Evolutionary conservation across 139 green algal genomes (phyloP).

Genomic region (Chlamydomonas schloesseri): DNA sequence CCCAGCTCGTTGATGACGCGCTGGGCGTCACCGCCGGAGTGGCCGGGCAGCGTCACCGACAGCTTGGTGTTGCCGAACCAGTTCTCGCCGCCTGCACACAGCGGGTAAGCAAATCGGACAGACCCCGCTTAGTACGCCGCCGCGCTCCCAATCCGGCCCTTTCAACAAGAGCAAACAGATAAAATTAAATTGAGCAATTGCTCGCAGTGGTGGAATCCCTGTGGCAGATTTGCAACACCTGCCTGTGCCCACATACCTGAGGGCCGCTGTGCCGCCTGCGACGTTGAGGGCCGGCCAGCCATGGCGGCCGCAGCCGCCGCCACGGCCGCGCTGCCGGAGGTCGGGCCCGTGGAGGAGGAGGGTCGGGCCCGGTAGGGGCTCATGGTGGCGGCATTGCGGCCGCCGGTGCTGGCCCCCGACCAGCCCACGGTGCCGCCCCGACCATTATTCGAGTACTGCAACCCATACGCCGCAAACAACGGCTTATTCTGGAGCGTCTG

Average conservation of each 20-base stretch:
- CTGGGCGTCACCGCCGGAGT: background rate
- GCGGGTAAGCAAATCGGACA: too few species aligned
- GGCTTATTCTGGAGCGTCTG: conserved; percentile 1
- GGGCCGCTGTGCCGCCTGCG: background rate
- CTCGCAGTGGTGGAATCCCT: too few species aligned
- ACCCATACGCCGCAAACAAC: conserved; percentile 27
- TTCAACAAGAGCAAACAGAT: too few species aligned
- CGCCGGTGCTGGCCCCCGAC: background rate
- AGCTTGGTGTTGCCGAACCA: conserved; percentile 44
- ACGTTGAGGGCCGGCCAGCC: background rate
- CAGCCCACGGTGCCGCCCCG: background rate
- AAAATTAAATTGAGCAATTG: too few species aligned
- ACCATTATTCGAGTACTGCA: conserved; percentile 27
- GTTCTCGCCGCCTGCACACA: conserved; percentile 3
- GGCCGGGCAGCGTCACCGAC: conserved; percentile 14
- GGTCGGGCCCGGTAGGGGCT: conserved; percentile 35
- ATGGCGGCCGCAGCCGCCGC: background rate
- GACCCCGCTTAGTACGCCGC: too few species aligned
- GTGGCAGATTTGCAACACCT: too few species aligned
- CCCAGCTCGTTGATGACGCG: conserved; percentile 30
- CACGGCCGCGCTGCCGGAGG: background rate
- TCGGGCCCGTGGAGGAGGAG: conserved; percentile 9
- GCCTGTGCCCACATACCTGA: background rate
- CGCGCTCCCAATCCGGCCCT: too few species aligned
- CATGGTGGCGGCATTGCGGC: background rate